A percentile compares a stretch with the other conserved stretches of the same genome.
These are phyloP conservation scores for Paecilomyces sp. DNA, from an alignment of 2,329 filamentous ascomycete genomes.

Conservation along the genomic window DNA sequence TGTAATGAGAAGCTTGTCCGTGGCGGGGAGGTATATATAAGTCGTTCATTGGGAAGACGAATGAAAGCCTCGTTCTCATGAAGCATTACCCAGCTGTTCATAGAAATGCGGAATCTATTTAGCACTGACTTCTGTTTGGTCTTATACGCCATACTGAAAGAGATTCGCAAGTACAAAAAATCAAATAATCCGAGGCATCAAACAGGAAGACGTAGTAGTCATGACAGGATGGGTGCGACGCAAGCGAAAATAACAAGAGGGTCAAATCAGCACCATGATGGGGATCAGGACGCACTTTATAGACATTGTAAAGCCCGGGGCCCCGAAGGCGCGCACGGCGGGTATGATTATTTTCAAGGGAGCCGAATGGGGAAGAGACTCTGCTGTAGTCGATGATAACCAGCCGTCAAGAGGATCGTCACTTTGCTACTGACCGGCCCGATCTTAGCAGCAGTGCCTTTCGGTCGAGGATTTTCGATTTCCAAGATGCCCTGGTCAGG, in stretches of 20 bases:
- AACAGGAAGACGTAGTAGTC: not conserved
- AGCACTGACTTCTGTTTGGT: constrained; percentile 9
- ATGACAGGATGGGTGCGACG: constrained; percentile 1
- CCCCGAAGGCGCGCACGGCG: not conserved
- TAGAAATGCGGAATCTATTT: constrained; percentile 7
- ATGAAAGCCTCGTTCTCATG: constrained; percentile 66
- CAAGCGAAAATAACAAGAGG: not conserved
- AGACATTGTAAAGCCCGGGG: constrained; percentile 24
- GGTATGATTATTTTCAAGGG: not conserved
- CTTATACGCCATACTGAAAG: constrained; percentile 2
- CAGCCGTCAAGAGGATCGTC: not conserved
- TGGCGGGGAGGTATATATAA: constrained; percentile 71
- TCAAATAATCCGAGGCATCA: not conserved
- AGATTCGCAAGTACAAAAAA: not conserved
- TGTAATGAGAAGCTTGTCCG: constrained; percentile 71
- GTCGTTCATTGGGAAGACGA: constrained; percentile 74
- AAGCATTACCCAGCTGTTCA: constrained; percentile 82
- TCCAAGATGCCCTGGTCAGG: not conserved
- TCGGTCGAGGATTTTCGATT: not conserved
- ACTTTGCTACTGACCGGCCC: not conserved
- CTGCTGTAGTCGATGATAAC: not conserved
- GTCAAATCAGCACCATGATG: constrained; percentile 2
- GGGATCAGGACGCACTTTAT: constrained; percentile 30
- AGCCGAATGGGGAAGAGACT: not conserved
- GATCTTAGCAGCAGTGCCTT: not conserved